phyloP scores from a whole-genome alignment of 306 rosid species.

The Dryas drummondii region DNA sequence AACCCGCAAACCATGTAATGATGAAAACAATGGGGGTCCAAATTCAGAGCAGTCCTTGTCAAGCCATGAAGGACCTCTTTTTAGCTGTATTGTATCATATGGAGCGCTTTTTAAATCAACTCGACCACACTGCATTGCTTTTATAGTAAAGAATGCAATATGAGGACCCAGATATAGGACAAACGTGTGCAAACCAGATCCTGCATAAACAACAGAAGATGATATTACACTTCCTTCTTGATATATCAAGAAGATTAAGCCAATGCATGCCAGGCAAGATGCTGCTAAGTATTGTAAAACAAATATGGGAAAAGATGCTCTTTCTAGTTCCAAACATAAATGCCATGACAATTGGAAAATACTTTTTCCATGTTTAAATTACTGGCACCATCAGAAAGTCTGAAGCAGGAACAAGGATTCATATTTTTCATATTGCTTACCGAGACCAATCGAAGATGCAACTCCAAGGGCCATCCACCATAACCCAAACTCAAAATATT shows the following conservation, averaged over 20 bases:
- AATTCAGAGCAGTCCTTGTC: slow-evolving; percentile 82
- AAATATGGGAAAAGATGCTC: slow-evolving; percentile 9
- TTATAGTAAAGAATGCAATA: slow-evolving; percentile 85
- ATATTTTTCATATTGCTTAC: slow-evolving; percentile 46
- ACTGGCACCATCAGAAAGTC: slow-evolving; percentile 27
- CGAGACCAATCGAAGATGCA: slow-evolving; percentile 98
- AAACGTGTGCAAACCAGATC: slow-evolving; percentile 99
- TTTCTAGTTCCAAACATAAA: slow-evolving; percentile 20
- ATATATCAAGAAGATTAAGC: background rate
- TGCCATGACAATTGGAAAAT: slow-evolving; percentile 14
- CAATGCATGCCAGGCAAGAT: background rate
- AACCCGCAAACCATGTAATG: slow-evolving; percentile 60
- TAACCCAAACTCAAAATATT: slow-evolving; percentile 68
- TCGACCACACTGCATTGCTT: slow-evolving; percentile 95
- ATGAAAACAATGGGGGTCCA: slow-evolving; percentile 72
- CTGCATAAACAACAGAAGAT: slow-evolving; percentile 39
- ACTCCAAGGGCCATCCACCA: slow-evolving; percentile 99
- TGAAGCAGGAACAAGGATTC: slow-evolving; percentile 12
- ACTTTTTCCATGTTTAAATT: slow-evolving; percentile 8
- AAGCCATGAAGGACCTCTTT: slow-evolving; percentile 92
- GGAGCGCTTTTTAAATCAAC: slow-evolving; percentile 92
- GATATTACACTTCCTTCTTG: slow-evolving; percentile 9
- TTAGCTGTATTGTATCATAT: slow-evolving; percentile 87
- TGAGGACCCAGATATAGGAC: slow-evolving; percentile 98
- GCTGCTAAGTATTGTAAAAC: background rate